These are phyloP conservation scores for Bertia moriformis DNA, from an alignment of 2,329 filamentous ascomycete species.

Conservation along the genomic window DNA sequence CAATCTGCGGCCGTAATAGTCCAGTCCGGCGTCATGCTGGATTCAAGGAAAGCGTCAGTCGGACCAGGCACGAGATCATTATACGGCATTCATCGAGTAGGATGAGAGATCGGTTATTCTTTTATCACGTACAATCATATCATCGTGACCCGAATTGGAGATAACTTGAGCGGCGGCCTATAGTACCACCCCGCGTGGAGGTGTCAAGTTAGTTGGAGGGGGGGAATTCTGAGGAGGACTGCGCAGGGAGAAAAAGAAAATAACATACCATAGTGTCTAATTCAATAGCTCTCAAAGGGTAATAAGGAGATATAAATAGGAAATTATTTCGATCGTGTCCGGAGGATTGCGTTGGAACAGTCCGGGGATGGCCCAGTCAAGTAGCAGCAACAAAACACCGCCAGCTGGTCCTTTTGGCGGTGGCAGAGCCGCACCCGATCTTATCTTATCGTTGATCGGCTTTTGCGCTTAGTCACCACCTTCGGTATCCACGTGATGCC, in stretches of 20 bases:
- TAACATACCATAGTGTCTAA: not conserved
- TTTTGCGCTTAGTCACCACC: not conserved
- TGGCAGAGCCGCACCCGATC: not conserved
- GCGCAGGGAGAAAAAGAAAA: not conserved
- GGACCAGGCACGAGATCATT: not conserved
- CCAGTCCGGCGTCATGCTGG: conserved; percentile 91
- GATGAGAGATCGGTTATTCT: too few relatives aligned
- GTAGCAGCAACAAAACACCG: too few relatives aligned
- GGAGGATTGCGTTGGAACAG: not conserved
- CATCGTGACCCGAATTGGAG: conserved; percentile 81
- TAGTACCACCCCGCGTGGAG: too few relatives aligned
- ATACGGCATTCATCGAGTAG: conserved; percentile 6
- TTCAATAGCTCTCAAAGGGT: not conserved
- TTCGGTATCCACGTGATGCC: not conserved
- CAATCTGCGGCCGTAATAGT: conserved; percentile 92
- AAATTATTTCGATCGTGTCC: not conserved
- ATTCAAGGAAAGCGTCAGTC: not conserved
- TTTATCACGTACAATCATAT: conserved; percentile 80
- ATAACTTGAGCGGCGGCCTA: conserved; percentile 47
- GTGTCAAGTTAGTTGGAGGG: not conserved
- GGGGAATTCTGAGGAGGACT: not conserved
- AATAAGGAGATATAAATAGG: not conserved
- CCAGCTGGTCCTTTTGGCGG: not conserved
- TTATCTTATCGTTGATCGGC: not conserved
- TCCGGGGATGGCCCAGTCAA: not conserved